phyloP scores from a whole-genome alignment of 768 basidiomycete species.

The Exidia glandulosa region DNA sequence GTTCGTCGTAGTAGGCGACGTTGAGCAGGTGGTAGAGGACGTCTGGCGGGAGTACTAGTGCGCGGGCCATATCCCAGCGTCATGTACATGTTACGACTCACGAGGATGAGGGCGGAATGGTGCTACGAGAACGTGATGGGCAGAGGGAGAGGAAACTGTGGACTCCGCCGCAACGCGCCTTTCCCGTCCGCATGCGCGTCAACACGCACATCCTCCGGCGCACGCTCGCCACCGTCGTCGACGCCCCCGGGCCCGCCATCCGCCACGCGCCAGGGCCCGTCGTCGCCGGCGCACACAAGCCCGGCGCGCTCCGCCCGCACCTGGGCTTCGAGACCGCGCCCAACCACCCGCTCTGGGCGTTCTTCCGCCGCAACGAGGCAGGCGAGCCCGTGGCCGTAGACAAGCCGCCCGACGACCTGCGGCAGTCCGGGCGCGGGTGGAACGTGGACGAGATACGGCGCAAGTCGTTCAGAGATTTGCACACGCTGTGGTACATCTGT shows the following conservation, averaged over 20 bases:
- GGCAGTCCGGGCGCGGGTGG: slow-evolving; percentile 63
- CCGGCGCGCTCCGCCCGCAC: background rate
- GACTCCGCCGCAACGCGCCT: no score
- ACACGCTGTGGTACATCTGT: slow-evolving; percentile 89
- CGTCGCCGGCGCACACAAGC: background rate
- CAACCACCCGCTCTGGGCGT: background rate
- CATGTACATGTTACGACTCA: no score
- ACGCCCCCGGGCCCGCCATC: no score
- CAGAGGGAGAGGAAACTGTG: no score
- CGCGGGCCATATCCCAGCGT: no score
- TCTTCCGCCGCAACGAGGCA: background rate
- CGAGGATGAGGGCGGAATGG: no score
- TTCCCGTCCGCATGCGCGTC: no score
- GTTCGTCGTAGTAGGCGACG: no score
- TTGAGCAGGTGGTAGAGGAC: no score
- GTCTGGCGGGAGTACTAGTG: no score
- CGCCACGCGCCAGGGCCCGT: no score
- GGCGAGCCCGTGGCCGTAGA: background rate
- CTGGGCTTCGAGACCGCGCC: background rate
- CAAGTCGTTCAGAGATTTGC: slow-evolving; percentile 88
- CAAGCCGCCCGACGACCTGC: background rate
- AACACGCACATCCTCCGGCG: background rate
- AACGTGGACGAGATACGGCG: slow-evolving; percentile 72
- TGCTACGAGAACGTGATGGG: no score
- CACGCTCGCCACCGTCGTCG: background rate